Percentiles rank a stretch among this genome's conserved stretches.
Evolutionary conservation across 805 yeast genomes (phyloP).

Genomic region (Kregervanrija pseudodelftensis): DNA sequence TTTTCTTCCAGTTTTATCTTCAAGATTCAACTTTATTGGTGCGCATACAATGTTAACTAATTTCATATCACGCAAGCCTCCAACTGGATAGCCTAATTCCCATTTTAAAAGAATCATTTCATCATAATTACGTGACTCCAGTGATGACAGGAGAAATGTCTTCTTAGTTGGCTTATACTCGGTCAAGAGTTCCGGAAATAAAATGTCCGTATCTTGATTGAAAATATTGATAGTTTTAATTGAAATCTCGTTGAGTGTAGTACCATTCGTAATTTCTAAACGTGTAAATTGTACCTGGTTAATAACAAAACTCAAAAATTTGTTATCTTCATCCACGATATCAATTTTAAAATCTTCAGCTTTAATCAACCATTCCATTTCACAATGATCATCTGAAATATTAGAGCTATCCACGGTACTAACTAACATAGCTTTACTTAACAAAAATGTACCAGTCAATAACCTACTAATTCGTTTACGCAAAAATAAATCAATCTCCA

Average conservation of each 20-base stretch:
- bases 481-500: constrained; percentile 25
- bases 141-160: constrained; percentile 11
- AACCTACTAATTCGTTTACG: constrained; percentile 31
- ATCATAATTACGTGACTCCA: constrained; percentile 1
- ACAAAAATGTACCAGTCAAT: constrained; percentile 34
- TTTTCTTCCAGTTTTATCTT: constrained; percentile 58
- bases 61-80: constrained; percentile 81
- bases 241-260: constrained; percentile 53
- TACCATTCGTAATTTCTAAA: constrained; percentile 56
- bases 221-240: constrained; percentile 62
- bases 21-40: constrained; percentile 69
- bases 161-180: constrained; percentile 29
- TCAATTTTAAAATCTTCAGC: constrained; percentile 70
- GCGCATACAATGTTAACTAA: constrained; percentile 50
- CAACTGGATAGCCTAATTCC: constrained; percentile 81
- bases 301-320: constrained; percentile 65
- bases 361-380: constrained; percentile 51
- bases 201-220: constrained; percentile 49
- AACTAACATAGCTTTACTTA: constrained; percentile 33
- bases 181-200: constrained; percentile 66
- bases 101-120: constrained; percentile 46
- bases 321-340: constrained; percentile 50
- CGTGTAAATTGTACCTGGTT: constrained; percentile 56
- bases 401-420: constrained; percentile 21
- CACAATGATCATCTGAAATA: constrained; percentile 10